Percentiles rank a stretch among this genome's conserved stretches.
Conservation (phyloP, 345 rosid genomes). For the Hibiscus trionum region DNA sequence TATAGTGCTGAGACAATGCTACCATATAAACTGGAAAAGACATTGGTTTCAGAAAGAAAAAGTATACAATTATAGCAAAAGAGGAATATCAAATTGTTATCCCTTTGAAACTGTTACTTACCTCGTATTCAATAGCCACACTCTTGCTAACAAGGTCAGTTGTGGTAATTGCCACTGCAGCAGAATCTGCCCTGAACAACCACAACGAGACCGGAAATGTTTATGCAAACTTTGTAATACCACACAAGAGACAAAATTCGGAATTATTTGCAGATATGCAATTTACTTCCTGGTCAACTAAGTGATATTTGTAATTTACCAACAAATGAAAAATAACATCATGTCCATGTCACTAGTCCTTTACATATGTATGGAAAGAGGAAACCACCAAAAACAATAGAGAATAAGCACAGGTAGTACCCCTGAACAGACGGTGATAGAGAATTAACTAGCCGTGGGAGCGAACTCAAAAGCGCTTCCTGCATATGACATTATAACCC, state of each 20-base stretch:
- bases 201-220: slow-evolving; percentile 8
- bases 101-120: not conserved
- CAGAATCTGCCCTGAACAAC: slow-evolving; percentile 79
- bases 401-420: slow-evolving; percentile 29
- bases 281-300: not conserved
- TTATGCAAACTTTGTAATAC: slow-evolving; percentile 5
- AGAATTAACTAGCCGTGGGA: slow-evolving; percentile 57
- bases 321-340: not conserved
- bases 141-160: slow-evolving; percentile 98
- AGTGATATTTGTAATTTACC: not conserved
- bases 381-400: not conserved
- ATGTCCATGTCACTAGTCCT: not conserved
- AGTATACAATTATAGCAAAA: not conserved
- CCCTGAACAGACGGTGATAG: slow-evolving; percentile 57
- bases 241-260: not conserved
- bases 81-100: not conserved
- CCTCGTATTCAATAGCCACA: slow-evolving; percentile 80
- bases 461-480: slow-evolving; percentile 71
- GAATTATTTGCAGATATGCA: slow-evolving; percentile 7
- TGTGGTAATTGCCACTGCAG: slow-evolving; percentile 95
- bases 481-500: slow-evolving; percentile 26
- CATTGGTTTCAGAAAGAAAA: not conserved
- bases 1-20: not conserved
- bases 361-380: not conserved
- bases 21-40: not conserved